Base-by-base conservation (phyloP, 495 filamentous ascomycete genomes). In the Thozetella sp. region DNA sequence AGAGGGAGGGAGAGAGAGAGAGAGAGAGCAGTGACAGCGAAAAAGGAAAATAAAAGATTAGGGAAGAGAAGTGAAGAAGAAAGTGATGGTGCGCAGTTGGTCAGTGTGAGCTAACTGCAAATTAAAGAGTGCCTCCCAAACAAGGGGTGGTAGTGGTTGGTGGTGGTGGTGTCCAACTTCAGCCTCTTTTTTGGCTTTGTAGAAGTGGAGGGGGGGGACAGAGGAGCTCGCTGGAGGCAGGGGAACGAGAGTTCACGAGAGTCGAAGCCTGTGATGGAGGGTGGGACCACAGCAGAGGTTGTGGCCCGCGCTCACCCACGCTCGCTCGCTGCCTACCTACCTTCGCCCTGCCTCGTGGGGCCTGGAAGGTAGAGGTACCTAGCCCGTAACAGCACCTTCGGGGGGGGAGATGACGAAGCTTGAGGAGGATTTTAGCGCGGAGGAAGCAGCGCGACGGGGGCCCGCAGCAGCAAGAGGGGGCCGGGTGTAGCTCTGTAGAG, bases 121-220 rank as follows among this genome's bases (percentile, higher is more conserved):
- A 37, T 48, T 48, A 48, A 30, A 37, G 53, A 55, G 53, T 30
- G 26, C 53, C 43, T 48, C 43, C 43, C 43, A 48, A 48, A 48
- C 43, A 48, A 48, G 43, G 43, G 53, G 43, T 48, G 43, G 43
- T 48, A 19, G 43, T n/a, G n/a, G n/a, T n/a, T n/a, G n/a, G n/a
- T n/a, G n/a, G n/a, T n/a, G n/a, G n/a, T n/a, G n/a, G n/a, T n/a
- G n/a, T 48, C 43, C 43, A 11, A 48, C 9, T 48, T 11, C 43
- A 48, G 43, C 43, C 43, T 48, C n/a, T 48, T 13, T 48, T 48
- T 48, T 9, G 9, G 4, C 20, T 19, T 20, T 4, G 10, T 48
- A n/a, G 30, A 17, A 37, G 17, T 37, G 30, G 30, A 37, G 30
- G 30, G 30, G 30, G 17, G 30, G 30, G 30, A n/a, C n/a, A n/a